Base-by-base conservation (phyloP, 768 basidiomycete species). In the Boletus huronensis region DNA sequence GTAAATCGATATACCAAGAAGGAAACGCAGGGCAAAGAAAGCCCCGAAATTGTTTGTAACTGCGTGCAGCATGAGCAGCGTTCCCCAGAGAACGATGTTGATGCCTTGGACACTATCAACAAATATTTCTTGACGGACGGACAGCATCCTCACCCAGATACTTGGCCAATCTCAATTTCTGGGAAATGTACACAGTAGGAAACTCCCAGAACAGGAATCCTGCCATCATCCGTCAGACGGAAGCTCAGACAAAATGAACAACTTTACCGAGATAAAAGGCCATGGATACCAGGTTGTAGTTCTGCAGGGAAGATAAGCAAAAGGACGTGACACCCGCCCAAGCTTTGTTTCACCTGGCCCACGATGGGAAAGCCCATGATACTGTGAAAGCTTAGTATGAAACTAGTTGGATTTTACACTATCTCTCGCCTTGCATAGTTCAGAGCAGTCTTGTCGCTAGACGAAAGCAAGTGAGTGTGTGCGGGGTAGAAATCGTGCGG, bases 351-450 rank as follows among this genome's bases (percentile, higher is more conserved):
- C 61, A 81, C 82, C 76, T 83, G 79, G 36, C 84, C 84, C 3
- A 68, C 75, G 58, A 87, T 83, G 2, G 85, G 85, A 41, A 88
- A 74, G 3, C 81, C 81, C 83, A 86, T 85, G 55, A 87, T 79
- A 58, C 82, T 83, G 47, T 10, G 25, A 26, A 58, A 52, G 8
- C 10, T 69, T 25, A 50, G 48, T 32, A 46, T 25, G 40, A 26
- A 6, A 8, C 7, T 19, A 5, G 23, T 35, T 0, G 13, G 17
- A 8, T 19, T 21, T 19, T n/a, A 26, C 4, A 13, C 17, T 19
- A 21, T 39, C 11, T 51, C 65, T 26, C 57, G 79, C 83, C 82
- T 83, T n/a, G 85, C 84, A 73, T 86, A 86, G 64, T 85, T 85
- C 36, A 86, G 64, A 13, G 82, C 80, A 5, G 84, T 85, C 74